Evolutionary conservation across 192 early-diverging fungal species (phyloP), one percentile per base, ranked within the genome.

Genomic region (Powellomyces hirtus): DNA sequence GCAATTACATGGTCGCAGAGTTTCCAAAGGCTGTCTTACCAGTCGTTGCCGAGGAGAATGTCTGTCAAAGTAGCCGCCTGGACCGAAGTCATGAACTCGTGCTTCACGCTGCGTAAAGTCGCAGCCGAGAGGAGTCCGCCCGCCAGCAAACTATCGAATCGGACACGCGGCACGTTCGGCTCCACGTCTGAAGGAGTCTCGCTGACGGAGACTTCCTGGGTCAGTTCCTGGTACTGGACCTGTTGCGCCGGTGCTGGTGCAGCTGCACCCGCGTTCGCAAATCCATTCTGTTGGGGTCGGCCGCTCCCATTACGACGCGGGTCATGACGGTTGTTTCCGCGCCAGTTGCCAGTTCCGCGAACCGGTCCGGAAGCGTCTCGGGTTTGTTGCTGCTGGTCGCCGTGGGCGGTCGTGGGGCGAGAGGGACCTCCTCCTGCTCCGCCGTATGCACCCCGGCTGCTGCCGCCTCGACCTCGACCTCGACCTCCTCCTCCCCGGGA

Each of bases 1-100:
- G 7, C 7, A 18, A 52, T 11, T 20, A n/a, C 24, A 52, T 8
- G 24, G 7, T n/a, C n/a, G n/a, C n/a, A n/a, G n/a, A n/a, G n/a
- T n/a, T n/a, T n/a, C n/a, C 13, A 24, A 8, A 24, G 11, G 7
- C 50, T 52, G 50, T 24, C 24, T 8, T 49, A 71, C 61, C 71
- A 73, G 45, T 73, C 71, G 10, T 33, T 42, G 6, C 71, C 71
- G 11, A 51, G 24, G 2, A 73, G 38, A 50, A 73, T 73, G n/a
- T 59, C 22, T 1, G 29, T 26, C 27, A 73, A 59, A 5, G 71
- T 66, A 18, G 24, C 18, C 33, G 57, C 71, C 33, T 73, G 71
- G 22, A 73, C 71, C 6, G 49, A 40, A 8, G 64, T 73, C 44
- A 73, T 57, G 45, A 59, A 66, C 57, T 57, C 56, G 45, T 73